These are phyloP conservation scores for Elongisporangium anandrum DNA, from an alignment of 352 stramenopile species.

Conservation along the genomic window DNA sequence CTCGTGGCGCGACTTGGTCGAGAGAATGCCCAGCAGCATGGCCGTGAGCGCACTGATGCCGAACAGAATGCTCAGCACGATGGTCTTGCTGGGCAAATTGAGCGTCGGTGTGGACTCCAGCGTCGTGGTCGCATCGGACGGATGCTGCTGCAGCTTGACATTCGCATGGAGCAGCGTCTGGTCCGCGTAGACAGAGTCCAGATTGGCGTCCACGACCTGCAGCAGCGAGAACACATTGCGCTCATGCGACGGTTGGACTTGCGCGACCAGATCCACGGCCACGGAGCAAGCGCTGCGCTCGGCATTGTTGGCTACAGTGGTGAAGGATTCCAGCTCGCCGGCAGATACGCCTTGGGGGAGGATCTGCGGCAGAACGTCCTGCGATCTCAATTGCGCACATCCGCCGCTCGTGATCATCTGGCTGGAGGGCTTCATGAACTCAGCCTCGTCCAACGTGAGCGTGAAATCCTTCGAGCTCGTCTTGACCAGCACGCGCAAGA, in stretches of 20 bases:
- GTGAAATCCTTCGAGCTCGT: conserved; percentile 21
- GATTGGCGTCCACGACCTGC: conserved; percentile 33
- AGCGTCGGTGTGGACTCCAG: conserved; percentile 10
- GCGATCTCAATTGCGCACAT: conserved; percentile 16
- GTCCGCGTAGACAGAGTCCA: conserved; percentile 29
- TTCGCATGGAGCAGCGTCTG: conserved; percentile 20
- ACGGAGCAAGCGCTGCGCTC: conserved; percentile 16
- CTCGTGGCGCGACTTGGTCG: conserved; percentile 63
- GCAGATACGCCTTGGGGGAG: conserved; percentile 22
- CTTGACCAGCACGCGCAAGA: conserved; percentile 7
- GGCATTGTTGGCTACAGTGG: conserved; percentile 10
- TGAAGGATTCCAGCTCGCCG: conserved; percentile 14
- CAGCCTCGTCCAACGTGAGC: conserved; percentile 14
- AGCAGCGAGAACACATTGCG: conserved; percentile 30
- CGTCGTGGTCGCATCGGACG: conserved; percentile 3
- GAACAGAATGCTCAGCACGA: conserved; percentile 54
- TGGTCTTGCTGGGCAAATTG: conserved; percentile 56
- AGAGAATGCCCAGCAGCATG: conserved; percentile 57
- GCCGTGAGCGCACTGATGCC: conserved; percentile 44
- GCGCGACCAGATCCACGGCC: conserved; percentile 16
- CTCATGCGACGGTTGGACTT: conserved; percentile 2
- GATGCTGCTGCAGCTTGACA: conserved; percentile 26
- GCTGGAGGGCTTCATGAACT: not conserved
- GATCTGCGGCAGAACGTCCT: not conserved
- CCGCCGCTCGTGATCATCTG: conserved; percentile 22